Conservation (phyloP, 2,329 filamentous ascomycete genomes). For the Cadophora malorum region DNA sequence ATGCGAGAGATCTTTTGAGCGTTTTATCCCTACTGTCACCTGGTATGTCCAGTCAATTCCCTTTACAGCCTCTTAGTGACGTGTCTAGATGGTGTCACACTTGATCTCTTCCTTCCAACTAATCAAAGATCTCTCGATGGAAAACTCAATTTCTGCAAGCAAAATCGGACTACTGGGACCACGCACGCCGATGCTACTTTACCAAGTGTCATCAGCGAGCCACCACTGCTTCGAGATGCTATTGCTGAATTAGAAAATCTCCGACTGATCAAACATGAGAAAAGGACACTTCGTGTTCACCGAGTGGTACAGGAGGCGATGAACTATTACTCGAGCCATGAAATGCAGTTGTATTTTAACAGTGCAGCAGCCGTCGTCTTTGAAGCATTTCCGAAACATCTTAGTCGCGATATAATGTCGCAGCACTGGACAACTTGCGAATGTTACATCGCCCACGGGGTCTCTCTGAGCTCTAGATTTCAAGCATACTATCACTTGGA, state of each 20-base stretch:
- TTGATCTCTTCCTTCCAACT: constrained; percentile 35
- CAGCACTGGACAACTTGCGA: constrained; percentile 28
- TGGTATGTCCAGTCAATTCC: constrained; percentile 18
- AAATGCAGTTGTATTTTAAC: constrained; percentile 33
- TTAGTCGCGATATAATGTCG: constrained; percentile 15
- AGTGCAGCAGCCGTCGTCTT: constrained; percentile 29
- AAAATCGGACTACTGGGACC: constrained; percentile 11
- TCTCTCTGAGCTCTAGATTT: constrained; percentile 28
- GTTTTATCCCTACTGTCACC: constrained; percentile 33
- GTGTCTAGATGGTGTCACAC: constrained; percentile 32
- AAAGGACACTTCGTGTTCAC: constrained; percentile 29
- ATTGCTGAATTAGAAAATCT: constrained; percentile 29
- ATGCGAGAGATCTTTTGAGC: constrained; percentile 29
- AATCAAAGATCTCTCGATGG: constrained; percentile 33
- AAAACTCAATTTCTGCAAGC: constrained; percentile 34
- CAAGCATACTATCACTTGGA: no score
- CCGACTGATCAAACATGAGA: constrained; percentile 34
- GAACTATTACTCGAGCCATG: constrained; percentile 32
- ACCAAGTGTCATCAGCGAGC: constrained; percentile 24
- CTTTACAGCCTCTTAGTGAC: no score
- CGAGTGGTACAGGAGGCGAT: constrained; percentile 38
- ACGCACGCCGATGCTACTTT: constrained; percentile 22
- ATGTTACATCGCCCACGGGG: constrained; percentile 32
- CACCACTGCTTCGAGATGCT: constrained; percentile 26
- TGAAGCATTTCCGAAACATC: constrained; percentile 35